Percentiles rank a stretch among this genome's conserved stretches.
Evolutionary conservation across 805 yeast species (phyloP).

Genomic region (Candida sphagnicola): DNA sequence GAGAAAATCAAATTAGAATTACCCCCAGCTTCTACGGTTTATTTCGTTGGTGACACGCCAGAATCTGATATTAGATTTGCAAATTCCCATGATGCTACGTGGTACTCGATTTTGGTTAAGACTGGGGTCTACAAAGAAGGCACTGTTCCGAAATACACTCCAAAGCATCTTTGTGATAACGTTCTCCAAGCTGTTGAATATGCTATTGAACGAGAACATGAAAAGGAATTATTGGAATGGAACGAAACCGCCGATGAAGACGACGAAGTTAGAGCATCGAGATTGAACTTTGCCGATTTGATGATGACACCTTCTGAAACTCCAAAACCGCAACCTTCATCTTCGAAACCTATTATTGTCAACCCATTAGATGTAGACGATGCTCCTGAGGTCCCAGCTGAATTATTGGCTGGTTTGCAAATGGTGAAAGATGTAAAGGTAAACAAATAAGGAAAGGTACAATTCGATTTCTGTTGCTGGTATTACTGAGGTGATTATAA

Average conservation of each 20-base stretch:
- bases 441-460: not conserved
- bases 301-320: constrained; percentile 42
- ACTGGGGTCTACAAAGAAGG: constrained; percentile 87
- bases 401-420: constrained; percentile 2
- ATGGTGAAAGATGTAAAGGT: constrained; percentile 1
- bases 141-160: constrained; percentile 72
- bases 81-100: constrained; percentile 76
- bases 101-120: constrained; percentile 82
- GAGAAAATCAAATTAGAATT: constrained; percentile 49
- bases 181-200: constrained; percentile 80
- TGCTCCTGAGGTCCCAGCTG: constrained; percentile 3
- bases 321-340: constrained; percentile 2
- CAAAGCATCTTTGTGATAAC: constrained; percentile 67
- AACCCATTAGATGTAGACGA: constrained; percentile 3
- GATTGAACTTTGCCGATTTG: constrained; percentile 42
- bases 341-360: not conserved
- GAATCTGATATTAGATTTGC: constrained; percentile 87
- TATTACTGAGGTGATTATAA: no score
- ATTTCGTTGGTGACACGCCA: constrained; percentile 88
- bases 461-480: no score
- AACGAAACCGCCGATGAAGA: constrained; percentile 45
- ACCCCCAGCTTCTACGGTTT: constrained; percentile 83
- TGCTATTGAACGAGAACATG: constrained; percentile 80
- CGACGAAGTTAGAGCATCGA: constrained; percentile 22
- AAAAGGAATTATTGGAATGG: constrained; percentile 71